Evolutionary conservation across 495 filamentous ascomycete species (phyloP).

Genomic region (Staphylotrichum longicolle): DNA sequence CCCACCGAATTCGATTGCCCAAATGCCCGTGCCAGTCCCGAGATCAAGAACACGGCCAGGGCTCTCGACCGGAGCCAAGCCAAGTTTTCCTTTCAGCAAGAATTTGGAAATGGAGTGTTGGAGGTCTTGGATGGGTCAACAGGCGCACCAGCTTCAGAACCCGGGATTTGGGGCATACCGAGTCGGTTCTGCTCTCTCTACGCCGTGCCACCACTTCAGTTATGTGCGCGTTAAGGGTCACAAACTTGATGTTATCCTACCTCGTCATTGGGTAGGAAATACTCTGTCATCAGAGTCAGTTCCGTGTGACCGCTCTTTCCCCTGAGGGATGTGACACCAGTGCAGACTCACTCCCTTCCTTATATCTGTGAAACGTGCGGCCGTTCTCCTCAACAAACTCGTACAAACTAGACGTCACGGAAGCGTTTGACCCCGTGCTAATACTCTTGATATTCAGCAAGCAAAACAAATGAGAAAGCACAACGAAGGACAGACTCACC

Average conservation of each 20-base stretch:
- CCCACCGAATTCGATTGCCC: slow-evolving; percentile 45
- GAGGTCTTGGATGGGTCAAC: slow-evolving; percentile 36
- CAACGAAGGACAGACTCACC: not conserved
- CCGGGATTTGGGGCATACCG: slow-evolving; percentile 28
- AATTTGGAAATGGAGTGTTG: slow-evolving; percentile 48
- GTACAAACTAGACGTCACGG: slow-evolving; percentile 22
- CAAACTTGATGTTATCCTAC: slow-evolving; percentile 17
- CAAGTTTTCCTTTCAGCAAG: slow-evolving; percentile 44
- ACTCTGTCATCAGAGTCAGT: slow-evolving; percentile 24
- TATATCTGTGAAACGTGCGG: slow-evolving; percentile 38
- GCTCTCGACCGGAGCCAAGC: slow-evolving; percentile 42
- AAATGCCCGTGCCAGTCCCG: slow-evolving; percentile 46
- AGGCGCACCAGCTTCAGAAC: not conserved
- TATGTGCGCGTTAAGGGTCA: too few relatives aligned
- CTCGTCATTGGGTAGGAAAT: slow-evolving; percentile 33
- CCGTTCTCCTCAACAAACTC: slow-evolving; percentile 35
- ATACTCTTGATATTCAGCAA: not conserved
- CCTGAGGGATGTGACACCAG: too few relatives aligned
- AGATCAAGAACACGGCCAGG: slow-evolving; percentile 45
- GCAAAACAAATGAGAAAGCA: too few relatives aligned
- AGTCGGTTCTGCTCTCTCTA: slow-evolving; percentile 48
- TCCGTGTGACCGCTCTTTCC: too few relatives aligned
- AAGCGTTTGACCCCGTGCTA: slow-evolving; percentile 14
- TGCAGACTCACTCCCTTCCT: slow-evolving; percentile 36
- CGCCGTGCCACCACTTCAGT: too few relatives aligned